phyloP scores from a whole-genome alignment of 2,329 filamentous ascomycete genomes.

The Dactylonectria estremocensis region DNA sequence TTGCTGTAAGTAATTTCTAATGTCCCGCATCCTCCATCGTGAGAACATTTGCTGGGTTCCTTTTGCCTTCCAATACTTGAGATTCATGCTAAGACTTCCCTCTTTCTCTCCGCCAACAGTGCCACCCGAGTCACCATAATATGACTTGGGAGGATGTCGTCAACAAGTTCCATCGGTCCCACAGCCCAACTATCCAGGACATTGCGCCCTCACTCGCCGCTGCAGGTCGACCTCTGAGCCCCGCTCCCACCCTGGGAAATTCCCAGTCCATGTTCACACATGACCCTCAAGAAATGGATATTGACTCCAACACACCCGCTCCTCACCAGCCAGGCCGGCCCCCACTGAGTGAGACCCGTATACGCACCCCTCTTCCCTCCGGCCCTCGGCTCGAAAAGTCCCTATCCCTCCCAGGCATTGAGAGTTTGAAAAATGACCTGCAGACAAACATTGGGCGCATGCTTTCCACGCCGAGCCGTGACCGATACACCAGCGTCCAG shows the following conservation, averaged over 20 bases:
- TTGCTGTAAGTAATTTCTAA: slow-evolving; percentile 66
- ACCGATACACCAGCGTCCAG: slow-evolving; percentile 68
- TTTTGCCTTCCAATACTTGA: slow-evolving; percentile 11
- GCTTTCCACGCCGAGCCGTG: slow-evolving; percentile 64
- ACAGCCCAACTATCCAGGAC: slow-evolving; percentile 67
- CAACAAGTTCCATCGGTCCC: slow-evolving; percentile 67
- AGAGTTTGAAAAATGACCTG: slow-evolving; percentile 67
- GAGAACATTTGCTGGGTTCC: background rate
- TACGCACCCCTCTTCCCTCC: slow-evolving; percentile 70
- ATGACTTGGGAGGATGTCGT: slow-evolving; percentile 74
- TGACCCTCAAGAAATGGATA: slow-evolving; percentile 69
- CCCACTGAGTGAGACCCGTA: slow-evolving; percentile 63
- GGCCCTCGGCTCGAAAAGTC: slow-evolving; percentile 69
- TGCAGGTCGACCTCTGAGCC: slow-evolving; percentile 63
- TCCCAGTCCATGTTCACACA: slow-evolving; percentile 58
- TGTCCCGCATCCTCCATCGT: slow-evolving; percentile 6
- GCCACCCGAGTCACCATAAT: slow-evolving; percentile 72
- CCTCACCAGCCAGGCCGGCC: slow-evolving; percentile 57
- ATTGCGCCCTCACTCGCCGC: slow-evolving; percentile 60
- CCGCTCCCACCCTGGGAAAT: slow-evolving; percentile 57
- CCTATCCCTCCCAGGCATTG: slow-evolving; percentile 64
- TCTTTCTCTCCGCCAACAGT: slow-evolving; percentile 56
- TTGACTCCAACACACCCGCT: slow-evolving; percentile 58
- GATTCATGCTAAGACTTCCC: slow-evolving; percentile 38
- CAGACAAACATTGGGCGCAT: slow-evolving; percentile 66